Conservation (phyloP, 345 rosid species). For the Laguncularia racemosa region DNA sequence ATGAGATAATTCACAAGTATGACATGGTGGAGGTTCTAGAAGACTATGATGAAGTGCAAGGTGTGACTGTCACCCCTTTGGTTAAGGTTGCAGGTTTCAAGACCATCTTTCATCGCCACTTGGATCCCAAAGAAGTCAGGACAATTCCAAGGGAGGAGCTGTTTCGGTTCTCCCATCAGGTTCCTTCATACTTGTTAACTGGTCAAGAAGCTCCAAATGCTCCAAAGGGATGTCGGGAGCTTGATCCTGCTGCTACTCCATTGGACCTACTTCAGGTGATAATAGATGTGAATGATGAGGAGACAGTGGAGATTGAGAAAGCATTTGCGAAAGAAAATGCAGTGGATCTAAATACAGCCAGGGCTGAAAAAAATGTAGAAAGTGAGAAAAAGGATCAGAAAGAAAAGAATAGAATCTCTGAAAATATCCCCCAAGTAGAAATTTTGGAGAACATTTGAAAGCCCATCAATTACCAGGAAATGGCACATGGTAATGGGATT, state of each 20-base stretch:
- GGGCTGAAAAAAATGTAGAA: too few species aligned
- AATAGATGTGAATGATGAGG: background rate
- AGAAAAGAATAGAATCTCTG: too few species aligned
- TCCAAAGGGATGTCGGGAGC: constrained; percentile 5
- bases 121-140: constrained; percentile 6
- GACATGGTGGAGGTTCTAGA: constrained; percentile 11
- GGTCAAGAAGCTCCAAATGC: constrained; percentile 10
- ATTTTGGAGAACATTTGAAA: too few species aligned
- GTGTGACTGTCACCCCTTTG: background rate
- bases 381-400: too few species aligned
- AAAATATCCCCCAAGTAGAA: too few species aligned
- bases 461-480: too few species aligned
- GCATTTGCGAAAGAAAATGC: too few species aligned
- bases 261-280: constrained; percentile 8
- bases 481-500: too few species aligned
- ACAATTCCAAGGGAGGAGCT: constrained; percentile 4
- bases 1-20: constrained; percentile 6
- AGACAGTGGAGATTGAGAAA: too few species aligned
- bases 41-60: background rate
- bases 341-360: too few species aligned
- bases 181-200: background rate
- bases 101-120: constrained; percentile 9
- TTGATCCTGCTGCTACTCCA: constrained; percentile 7
- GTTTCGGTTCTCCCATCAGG: constrained; percentile 2
- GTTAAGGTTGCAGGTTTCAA: constrained; percentile 10